Conservation (phyloP, 345 rosid genomes). For the Salix dunnii region DNA sequence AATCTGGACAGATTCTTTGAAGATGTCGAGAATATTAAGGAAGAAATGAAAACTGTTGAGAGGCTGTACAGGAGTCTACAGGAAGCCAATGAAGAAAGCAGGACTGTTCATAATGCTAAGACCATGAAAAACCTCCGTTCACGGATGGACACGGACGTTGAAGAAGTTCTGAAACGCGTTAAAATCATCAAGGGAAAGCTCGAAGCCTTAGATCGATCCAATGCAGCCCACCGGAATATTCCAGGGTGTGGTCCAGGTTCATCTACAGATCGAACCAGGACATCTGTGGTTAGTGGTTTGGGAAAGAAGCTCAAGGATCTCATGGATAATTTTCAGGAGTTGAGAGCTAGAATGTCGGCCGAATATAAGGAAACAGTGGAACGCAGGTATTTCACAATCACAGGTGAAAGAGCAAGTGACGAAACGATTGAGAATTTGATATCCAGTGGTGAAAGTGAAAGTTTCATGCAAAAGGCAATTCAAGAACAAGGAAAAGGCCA, state of each 20-base stretch:
- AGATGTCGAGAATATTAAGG: slow-evolving; percentile 71
- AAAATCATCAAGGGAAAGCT: slow-evolving; percentile 67
- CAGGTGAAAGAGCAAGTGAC: slow-evolving; percentile 68
- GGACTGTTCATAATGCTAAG: slow-evolving; percentile 54
- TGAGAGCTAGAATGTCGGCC: slow-evolving; percentile 48
- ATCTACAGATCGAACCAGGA: slow-evolving; percentile 73
- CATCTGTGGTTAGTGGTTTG: slow-evolving; percentile 66
- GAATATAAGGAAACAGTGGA: slow-evolving; percentile 79
- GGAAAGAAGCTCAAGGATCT: slow-evolving; percentile 70
- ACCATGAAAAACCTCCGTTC: slow-evolving; percentile 57
- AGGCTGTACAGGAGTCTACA: slow-evolving; percentile 54
- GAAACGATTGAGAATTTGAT: slow-evolving; percentile 73
- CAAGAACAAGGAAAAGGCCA: slow-evolving; percentile 88
- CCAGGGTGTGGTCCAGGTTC: slow-evolving; percentile 85
- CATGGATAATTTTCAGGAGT: slow-evolving; percentile 69
- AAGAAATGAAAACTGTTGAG: slow-evolving; percentile 59
- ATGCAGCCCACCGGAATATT: slow-evolving; percentile 49
- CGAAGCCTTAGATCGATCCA: slow-evolving; percentile 65
- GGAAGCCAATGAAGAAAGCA: slow-evolving; percentile 75
- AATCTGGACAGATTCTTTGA: slow-evolving; percentile 75
- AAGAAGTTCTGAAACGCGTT: slow-evolving; percentile 59
- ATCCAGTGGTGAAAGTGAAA: slow-evolving; percentile 80
- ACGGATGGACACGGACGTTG: slow-evolving; percentile 59
- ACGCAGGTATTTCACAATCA: slow-evolving; percentile 74
- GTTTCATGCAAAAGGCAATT: slow-evolving; percentile 75